phyloP scores from a whole-genome alignment of 2,329 filamentous ascomycete species.

The Magnaporthiopsis poae region DNA sequence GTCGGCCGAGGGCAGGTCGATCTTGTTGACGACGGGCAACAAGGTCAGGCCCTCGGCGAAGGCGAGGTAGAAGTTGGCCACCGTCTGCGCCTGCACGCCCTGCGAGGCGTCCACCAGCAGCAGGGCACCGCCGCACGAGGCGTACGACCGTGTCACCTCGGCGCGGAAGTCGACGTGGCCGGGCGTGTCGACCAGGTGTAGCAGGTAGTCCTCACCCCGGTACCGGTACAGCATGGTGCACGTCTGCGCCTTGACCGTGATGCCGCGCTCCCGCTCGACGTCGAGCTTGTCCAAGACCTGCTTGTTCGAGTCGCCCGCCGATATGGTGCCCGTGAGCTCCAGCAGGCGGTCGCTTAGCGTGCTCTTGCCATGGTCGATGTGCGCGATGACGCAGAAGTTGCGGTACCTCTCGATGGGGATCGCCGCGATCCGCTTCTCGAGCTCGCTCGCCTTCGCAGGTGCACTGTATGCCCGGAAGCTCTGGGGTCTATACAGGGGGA shows the following conservation, averaged over 20 bases:
- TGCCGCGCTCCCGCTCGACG: slow-evolving; percentile 88
- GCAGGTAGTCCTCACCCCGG: slow-evolving; percentile 74
- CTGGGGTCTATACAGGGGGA: neutral
- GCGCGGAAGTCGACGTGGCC: slow-evolving; percentile 97
- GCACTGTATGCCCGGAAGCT: neutral
- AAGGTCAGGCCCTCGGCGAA: slow-evolving; percentile 82
- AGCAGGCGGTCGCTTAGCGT: slow-evolving; percentile 86
- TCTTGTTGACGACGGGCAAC: slow-evolving; percentile 91
- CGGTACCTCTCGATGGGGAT: slow-evolving; percentile 73
- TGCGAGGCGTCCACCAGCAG: slow-evolving; percentile 92
- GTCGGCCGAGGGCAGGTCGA: slow-evolving; percentile 84
- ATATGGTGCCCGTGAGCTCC: slow-evolving; percentile 87
- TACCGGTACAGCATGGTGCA: slow-evolving; percentile 95
- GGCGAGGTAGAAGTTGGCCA: slow-evolving; percentile 95
- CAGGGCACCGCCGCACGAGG: slow-evolving; percentile 85
- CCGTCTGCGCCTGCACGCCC: slow-evolving; percentile 92
- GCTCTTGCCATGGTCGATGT: slow-evolving; percentile 97
- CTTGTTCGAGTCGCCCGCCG: slow-evolving; percentile 71
- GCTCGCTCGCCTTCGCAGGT: slow-evolving; percentile 20
- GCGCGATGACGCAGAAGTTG: slow-evolving; percentile 97
- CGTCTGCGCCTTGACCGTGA: slow-evolving; percentile 97
- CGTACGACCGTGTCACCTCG: slow-evolving; percentile 91
- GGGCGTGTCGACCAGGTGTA: slow-evolving; percentile 92
- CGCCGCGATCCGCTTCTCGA: slow-evolving; percentile 54
- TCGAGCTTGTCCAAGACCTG: slow-evolving; percentile 96